These are phyloP conservation scores for Macrolepiota fuliginosa DNA, from an alignment of 768 basidiomycete genomes.

Conservation along the genomic window DNA sequence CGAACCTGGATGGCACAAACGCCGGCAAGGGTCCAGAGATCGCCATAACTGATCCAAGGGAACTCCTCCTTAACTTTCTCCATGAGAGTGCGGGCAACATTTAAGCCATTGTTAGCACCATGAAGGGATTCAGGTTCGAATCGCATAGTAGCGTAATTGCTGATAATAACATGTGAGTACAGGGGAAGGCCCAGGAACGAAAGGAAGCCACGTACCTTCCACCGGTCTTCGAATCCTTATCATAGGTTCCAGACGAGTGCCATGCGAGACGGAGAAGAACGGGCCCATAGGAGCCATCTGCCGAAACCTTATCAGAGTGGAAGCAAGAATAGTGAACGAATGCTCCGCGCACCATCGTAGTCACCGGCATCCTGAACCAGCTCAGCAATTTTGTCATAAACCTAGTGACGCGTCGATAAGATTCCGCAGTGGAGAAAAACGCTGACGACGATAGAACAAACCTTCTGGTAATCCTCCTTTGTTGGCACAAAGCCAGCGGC, in stretches of 20 bases:
- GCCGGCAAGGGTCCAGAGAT: slow-evolving; percentile 95
- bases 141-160: slow-evolving; percentile 99
- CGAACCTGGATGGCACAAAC: slow-evolving; percentile 79
- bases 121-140: slow-evolving; percentile 88
- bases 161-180: slow-evolving; percentile 24
- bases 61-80: slow-evolving; percentile 86
- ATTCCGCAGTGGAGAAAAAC: neutral
- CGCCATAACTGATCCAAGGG: slow-evolving; percentile 94
- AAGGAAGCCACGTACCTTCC: slow-evolving; percentile 57
- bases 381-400: slow-evolving; percentile 88
- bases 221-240: slow-evolving; percentile 72
- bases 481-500: slow-evolving; percentile 70
- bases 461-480: slow-evolving; percentile 90
- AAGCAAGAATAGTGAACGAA: neutral
- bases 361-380: slow-evolving; percentile 70
- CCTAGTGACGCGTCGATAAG: slow-evolving; percentile 37
- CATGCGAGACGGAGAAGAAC: slow-evolving; percentile 88
- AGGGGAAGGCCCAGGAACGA: neutral
- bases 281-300: slow-evolving; percentile 88
- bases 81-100: slow-evolving; percentile 78
- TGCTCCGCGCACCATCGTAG: slow-evolving; percentile 73
- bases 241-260: slow-evolving; percentile 93
- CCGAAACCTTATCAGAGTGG: slow-evolving; percentile 12
- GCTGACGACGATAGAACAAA: slow-evolving; percentile 20
- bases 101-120: slow-evolving; percentile 79